Evolutionary conservation across 768 basidiomycete species (phyloP), one percentile per base, ranked within the genome.

Genomic region (Podaxis pistillaris): DNA sequence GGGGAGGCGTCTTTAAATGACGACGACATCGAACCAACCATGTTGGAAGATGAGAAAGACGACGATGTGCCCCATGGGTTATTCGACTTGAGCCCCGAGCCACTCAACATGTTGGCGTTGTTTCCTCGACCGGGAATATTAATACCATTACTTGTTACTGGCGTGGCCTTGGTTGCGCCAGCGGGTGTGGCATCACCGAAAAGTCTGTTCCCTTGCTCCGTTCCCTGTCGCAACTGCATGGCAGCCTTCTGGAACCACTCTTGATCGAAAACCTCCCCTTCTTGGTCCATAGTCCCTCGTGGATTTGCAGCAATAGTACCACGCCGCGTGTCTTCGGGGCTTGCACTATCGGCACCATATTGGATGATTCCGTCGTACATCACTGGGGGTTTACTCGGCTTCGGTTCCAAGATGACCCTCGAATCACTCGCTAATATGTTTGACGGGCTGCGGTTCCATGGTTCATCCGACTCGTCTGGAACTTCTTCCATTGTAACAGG

Each of bases 401-500:
- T 62, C 15, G 60, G 60, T 28, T 62, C 60, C 44, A 62, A 15
- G 13, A 62, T 56, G 15, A 46, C 22, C 15, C 60, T 44, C 19
- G 60, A 56, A 24, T 62, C 54, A 28, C 28, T 19, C 2, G 60
- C 41, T 7, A 62, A 46, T 15, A 56, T 37, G 15, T 56, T 47
- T 12, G 60, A 62, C 1, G 60, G 54, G 22, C 60, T 55, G 12
- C 60, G 60, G 28, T 55, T 47, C 22, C 28, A 37, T 17, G 30
- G 44, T 5, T 19, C 53, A 12, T 58, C 47, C 28, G 60, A 55
- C 24, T 62, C 60, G 24, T 62, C 60, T 22, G 60, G 41, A 9
- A 62, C 49, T 36, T 62, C 60, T 22, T 62, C 60, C 60, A 62
- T 49, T 36, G 47, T 62, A 22, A 56, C 60, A 19, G 46, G 30